Conservation (phyloP, 495 filamentous ascomycete genomes). For the Articulospora tetracladia region DNA sequence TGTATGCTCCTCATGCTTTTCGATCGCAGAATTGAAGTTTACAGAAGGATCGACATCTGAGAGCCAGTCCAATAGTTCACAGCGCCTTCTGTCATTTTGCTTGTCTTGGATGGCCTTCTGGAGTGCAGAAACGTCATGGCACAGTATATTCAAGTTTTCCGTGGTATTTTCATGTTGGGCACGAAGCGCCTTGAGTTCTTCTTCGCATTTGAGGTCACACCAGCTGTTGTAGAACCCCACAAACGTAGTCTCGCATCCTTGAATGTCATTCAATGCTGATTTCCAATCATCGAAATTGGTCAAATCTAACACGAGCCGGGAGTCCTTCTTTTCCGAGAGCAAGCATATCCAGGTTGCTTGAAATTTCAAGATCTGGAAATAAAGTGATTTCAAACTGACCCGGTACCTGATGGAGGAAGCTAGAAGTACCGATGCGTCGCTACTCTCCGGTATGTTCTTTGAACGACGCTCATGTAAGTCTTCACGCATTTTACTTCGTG, state of each 20-base stretch:
- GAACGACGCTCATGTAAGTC: background rate
- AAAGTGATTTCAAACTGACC: slow-evolving; percentile 14
- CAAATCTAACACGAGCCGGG: slow-evolving; percentile 6
- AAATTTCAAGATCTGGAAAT: slow-evolving; percentile 19
- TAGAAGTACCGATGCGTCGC: background rate
- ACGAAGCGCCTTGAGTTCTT: background rate
- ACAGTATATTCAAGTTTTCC: background rate
- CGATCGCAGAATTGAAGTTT: slow-evolving; percentile 19
- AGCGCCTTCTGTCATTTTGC: background rate
- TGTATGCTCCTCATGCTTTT: slow-evolving; percentile 15
- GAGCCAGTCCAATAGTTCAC: slow-evolving; percentile 22
- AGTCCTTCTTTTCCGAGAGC: slow-evolving; percentile 1
- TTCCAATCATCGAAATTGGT: slow-evolving; percentile 21
- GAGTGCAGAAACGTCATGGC: background rate
- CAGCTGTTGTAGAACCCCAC: background rate
- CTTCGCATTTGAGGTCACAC: slow-evolving; percentile 4
- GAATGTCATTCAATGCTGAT: slow-evolving; percentile 2
- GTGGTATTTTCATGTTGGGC: background rate
- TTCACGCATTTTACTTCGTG: background rate
- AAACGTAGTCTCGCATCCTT: slow-evolving; percentile 7
- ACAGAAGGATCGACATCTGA: slow-evolving; percentile 22
- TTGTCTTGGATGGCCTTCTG: background rate
- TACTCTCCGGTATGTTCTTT: background rate
- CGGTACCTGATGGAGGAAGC: slow-evolving; percentile 7
- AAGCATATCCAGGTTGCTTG: slow-evolving; percentile 11